Evolutionary conservation across 331 rosid genomes (phyloP).

Genomic region (Quercus tomentella): DNA sequence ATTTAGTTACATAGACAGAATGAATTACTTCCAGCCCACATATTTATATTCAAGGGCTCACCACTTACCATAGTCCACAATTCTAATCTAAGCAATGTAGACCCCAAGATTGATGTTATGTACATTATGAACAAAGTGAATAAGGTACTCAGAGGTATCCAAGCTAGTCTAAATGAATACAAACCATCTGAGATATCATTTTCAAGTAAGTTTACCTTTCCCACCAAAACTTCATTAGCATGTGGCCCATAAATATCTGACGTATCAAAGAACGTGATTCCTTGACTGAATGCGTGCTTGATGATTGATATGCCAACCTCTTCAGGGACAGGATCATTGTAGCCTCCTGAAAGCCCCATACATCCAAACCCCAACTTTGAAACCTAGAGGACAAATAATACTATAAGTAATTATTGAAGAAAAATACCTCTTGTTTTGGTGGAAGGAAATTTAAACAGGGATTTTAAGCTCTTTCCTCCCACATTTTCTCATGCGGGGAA

Average conservation of each 20-base stretch:
- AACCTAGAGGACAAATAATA: conserved; percentile 31
- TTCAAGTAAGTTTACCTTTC: conserved; percentile 46
- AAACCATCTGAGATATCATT: background rate
- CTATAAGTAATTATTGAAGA: background rate
- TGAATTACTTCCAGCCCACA: no score
- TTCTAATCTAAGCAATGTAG: no score
- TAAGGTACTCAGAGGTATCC: background rate
- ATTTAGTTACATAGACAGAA: no score
- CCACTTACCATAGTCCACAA: no score
- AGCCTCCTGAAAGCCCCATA: conserved; percentile 54
- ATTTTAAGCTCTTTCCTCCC: background rate
- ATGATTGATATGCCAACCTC: conserved; percentile 51
- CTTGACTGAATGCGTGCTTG: conserved; percentile 52
- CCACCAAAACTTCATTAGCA: conserved; percentile 57
- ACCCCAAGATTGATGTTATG: no score
- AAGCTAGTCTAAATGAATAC: background rate
- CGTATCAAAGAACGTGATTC: conserved; percentile 72
- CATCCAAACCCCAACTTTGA: conserved; percentile 77
- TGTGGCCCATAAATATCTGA: conserved; percentile 57
- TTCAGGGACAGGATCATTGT: conserved; percentile 49
- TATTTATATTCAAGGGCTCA: no score
- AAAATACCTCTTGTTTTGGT: background rate
- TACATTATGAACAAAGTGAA: background rate
- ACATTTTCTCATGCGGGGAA: no score
- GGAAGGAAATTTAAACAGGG: background rate